phyloP scores from a whole-genome alignment of 2,329 filamentous ascomycete genomes.

The Aureobasidium sp. region DNA sequence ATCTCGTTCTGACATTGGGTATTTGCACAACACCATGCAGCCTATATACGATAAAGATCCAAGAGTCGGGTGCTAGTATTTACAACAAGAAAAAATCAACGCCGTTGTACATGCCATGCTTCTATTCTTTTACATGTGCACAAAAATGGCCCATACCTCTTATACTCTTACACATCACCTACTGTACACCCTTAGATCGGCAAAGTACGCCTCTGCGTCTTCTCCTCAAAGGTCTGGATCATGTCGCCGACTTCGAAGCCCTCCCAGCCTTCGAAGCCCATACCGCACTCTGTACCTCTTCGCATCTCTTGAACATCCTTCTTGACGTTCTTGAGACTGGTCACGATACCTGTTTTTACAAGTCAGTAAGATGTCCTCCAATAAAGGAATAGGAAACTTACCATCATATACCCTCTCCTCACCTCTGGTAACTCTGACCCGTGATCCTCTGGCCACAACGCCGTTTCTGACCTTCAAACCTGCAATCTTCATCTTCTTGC shows the following conservation, averaged over 20 bases:
- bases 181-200: constrained; percentile 23
- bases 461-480: constrained; percentile 86
- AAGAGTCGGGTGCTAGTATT: neutral
- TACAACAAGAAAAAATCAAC: neutral
- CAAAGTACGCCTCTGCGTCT: constrained; percentile 59
- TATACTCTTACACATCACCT: neutral
- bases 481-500: constrained; percentile 67
- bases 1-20: too few relatives aligned
- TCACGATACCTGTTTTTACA: constrained; percentile 57
- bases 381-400: constrained; percentile 41
- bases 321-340: constrained; percentile 83
- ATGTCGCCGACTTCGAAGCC: constrained; percentile 74
- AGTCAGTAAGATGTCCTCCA: constrained; percentile 8
- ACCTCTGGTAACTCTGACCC: constrained; percentile 64
- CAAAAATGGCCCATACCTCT: neutral
- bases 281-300: constrained; percentile 89
- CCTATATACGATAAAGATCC: neutral
- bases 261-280: constrained; percentile 74
- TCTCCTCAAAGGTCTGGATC: constrained; percentile 81
- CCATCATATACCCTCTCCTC: constrained; percentile 71
- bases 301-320: constrained; percentile 84
- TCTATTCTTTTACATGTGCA: neutral
- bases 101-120: neutral
- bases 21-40: too few relatives aligned
- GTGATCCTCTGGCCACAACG: constrained; percentile 53